These are phyloP conservation scores for Vigna radiata DNA, from an alignment of 306 rosid genomes.

Conservation along the genomic window DNA sequence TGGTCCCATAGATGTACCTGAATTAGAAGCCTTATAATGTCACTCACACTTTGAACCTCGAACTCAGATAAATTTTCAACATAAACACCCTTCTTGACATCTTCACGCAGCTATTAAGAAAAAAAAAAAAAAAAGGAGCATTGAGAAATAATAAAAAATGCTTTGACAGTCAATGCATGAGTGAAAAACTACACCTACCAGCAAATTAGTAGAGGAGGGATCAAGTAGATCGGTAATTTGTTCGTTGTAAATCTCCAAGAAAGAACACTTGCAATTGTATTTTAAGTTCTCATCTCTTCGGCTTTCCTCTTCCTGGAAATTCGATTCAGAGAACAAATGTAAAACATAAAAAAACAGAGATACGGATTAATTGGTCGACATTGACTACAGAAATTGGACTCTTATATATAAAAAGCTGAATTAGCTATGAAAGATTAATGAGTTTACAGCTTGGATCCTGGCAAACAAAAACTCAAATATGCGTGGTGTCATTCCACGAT, in stretches of 20 bases:
- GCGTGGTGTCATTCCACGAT: slow-evolving; percentile 97
- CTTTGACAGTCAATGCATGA: slow-evolving; percentile 21
- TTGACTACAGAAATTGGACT: neutral
- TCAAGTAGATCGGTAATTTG: slow-evolving; percentile 95
- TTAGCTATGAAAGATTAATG: neutral
- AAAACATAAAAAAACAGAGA: slow-evolving; percentile 37
- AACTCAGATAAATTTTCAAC: slow-evolving; percentile 96
- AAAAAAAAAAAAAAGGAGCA: slow-evolving; percentile 30
- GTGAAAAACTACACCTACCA: slow-evolving; percentile 62
- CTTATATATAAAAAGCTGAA: slow-evolving; percentile 31
- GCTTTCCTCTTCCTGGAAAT: slow-evolving; percentile 92
- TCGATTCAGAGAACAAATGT: slow-evolving; percentile 25
- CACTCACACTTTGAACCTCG: slow-evolving; percentile 82
- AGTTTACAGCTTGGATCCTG: slow-evolving; percentile 92
- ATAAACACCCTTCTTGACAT: slow-evolving; percentile 87
- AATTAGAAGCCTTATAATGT: slow-evolving; percentile 78
- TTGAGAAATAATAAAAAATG: slow-evolving; percentile 30
- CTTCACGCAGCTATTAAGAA: slow-evolving; percentile 81
- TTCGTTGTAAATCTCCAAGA: slow-evolving; percentile 95
- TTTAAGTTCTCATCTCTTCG: slow-evolving; percentile 84
- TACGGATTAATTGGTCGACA: slow-evolving; percentile 12
- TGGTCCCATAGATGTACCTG: slow-evolving; percentile 59
- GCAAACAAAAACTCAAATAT: slow-evolving; percentile 97
- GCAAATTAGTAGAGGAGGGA: slow-evolving; percentile 87
- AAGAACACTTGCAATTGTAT: slow-evolving; percentile 97